A percentile compares a stretch with the other conserved stretches of the same genome.
These are phyloP conservation scores for Puccinia horiana DNA, from an alignment of 1,284 basidiomycete genomes.

Conservation along the genomic window DNA sequence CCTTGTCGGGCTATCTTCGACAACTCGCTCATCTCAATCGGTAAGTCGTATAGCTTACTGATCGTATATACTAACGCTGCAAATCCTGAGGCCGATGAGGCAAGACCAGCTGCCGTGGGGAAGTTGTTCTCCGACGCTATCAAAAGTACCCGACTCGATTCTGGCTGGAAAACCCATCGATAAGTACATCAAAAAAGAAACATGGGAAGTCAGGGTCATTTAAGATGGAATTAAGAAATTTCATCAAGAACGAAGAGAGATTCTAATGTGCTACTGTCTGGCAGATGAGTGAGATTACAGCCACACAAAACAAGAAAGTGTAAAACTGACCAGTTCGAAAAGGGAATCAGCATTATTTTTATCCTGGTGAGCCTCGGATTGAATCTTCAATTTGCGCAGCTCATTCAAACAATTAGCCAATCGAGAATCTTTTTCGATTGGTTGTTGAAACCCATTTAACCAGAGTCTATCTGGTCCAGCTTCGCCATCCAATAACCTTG, in stretches of 20 bases:
- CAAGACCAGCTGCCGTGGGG: slow-evolving; percentile 95
- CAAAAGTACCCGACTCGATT: slow-evolving; percentile 71
- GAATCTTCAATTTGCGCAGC: slow-evolving; percentile 75
- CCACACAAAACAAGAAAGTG: neutral
- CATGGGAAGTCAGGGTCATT: neutral
- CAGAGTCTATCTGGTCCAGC: slow-evolving; percentile 74
- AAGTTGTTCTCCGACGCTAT: slow-evolving; percentile 98
- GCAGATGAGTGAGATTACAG: too few species aligned
- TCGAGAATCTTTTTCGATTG: slow-evolving; percentile 78
- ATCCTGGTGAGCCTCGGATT: slow-evolving; percentile 62
- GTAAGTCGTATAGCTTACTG: slow-evolving; percentile 77
- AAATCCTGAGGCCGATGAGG: slow-evolving; percentile 94
- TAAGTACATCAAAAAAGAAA: slow-evolving; percentile 28
- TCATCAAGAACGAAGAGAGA: neutral
- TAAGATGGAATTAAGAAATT: neutral
- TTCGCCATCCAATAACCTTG: slow-evolving; percentile 78
- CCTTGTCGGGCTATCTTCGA: slow-evolving; percentile 95
- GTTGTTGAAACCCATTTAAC: slow-evolving; percentile 89
- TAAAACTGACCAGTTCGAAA: slow-evolving; percentile 2
- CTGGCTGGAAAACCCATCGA: slow-evolving; percentile 66
- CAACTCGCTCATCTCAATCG: slow-evolving; percentile 65
- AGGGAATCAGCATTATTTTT: neutral
- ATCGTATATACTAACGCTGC: slow-evolving; percentile 91
- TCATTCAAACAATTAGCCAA: slow-evolving; percentile 83
- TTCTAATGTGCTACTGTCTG: too few species aligned